Evolutionary conservation across 208 protist species (phyloP), one percentile per base, ranked within the genome.

Genomic region (Acanthamoeba castellanii): DNA sequence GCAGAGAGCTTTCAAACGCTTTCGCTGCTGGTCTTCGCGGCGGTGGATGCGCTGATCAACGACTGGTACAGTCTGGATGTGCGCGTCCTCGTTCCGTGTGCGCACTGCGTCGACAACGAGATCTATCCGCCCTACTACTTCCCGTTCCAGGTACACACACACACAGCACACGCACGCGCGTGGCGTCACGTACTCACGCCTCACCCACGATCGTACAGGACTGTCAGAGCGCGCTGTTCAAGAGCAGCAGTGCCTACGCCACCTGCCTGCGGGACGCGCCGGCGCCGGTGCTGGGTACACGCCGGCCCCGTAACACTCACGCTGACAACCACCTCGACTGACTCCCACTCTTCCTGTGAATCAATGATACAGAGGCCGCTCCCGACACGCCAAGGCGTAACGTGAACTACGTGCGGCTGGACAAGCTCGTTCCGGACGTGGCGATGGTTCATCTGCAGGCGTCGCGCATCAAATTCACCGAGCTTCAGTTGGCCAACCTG

Each of bases 61-160:
- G 89, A 93, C 32, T 93, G 82, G 82, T 90, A 90, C 52, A 70
- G n/a, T n/a, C n/a, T 90, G n/a, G 57, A 90, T 25, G 82, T 68
- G 57, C 27, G 55, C 14, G 50, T 90, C 20, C 37, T 34, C 14
- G 82, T 90, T n/a, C 82, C 82, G 9, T 90, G 82, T n/a, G 57
- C 82, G 22, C 82, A 90, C 18, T 90, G 82, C 82, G 52, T 90
- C 14, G 20, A 90, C n/a, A 90, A 68, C 16, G 82, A 68, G 32
- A 27, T 90, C 57, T 22, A 37, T 27, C 52, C 57, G 8, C 82
- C 82, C 22, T 90, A 59, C 32, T 45, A 70, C 25, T 90, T 90
- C 52, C 45, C 82, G 14, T 68, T 82, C 74, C 32, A 82, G 37
- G 70, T 78, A 59, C 76, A 25, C 27, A 30, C 18, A 55, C 50